These are phyloP conservation scores for Coniferiporia sulphurascens DNA, from an alignment of 1,284 basidiomycete species.

Conservation along the genomic window DNA sequence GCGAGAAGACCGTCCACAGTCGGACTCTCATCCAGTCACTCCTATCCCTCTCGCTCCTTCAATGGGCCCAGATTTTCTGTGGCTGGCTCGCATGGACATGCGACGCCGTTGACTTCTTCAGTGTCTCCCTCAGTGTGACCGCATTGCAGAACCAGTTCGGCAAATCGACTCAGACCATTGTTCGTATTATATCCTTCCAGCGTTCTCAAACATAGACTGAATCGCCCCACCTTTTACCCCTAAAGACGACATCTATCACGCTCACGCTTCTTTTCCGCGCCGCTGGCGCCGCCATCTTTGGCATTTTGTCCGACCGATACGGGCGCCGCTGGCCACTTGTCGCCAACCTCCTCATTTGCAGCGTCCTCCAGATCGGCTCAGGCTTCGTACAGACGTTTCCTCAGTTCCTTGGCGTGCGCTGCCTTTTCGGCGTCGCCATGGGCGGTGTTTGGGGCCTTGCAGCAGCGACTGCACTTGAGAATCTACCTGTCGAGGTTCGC, in stretches of 20 bases:
- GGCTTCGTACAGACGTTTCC: constrained; percentile 66
- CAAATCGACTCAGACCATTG: constrained; percentile 44
- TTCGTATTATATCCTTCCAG: constrained; percentile 31
- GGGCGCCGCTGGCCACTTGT: constrained; percentile 94
- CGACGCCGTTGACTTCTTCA: constrained; percentile 82
- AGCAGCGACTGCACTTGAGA: constrained; percentile 79
- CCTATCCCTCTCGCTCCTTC: constrained; percentile 37
- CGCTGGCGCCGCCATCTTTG: constrained; percentile 81
- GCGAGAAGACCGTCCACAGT: constrained; percentile 33
- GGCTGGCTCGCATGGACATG: constrained; percentile 82
- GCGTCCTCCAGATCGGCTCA: constrained; percentile 74
- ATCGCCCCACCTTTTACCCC: too few species aligned
- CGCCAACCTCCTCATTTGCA: constrained; percentile 66
- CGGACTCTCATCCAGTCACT: constrained; percentile 34
- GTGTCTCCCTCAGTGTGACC: constrained; percentile 69
- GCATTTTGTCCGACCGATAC: constrained; percentile 76
- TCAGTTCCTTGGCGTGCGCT: constrained; percentile 69
- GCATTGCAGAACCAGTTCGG: constrained; percentile 52
- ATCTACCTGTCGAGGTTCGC: constrained; percentile 81
- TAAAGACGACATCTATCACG: constrained; percentile 80
- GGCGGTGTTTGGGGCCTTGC: constrained; percentile 81
- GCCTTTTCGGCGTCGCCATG: constrained; percentile 86
- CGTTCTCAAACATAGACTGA: too few species aligned
- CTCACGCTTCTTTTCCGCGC: constrained; percentile 90
- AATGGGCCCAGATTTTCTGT: constrained; percentile 54